A percentile compares a stretch with the other conserved stretches of the same genome.
These are phyloP conservation scores for Syncephalastrum contaminatum DNA, from an alignment of 371 early-diverging fungal species.

Conservation along the genomic window DNA sequence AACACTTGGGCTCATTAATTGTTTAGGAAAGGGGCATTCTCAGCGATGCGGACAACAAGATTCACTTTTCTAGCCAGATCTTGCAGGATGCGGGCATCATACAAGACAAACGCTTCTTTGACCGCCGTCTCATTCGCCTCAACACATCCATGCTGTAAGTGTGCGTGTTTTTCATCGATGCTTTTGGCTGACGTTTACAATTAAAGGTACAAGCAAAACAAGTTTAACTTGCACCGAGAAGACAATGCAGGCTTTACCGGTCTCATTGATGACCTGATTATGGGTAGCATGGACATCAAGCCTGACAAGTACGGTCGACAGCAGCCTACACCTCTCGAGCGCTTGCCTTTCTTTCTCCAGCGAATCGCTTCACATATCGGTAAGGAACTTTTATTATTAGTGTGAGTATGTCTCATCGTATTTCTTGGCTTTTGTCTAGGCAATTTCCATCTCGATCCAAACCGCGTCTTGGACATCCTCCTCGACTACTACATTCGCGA, in stretches of 20 bases:
- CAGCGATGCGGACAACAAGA: constrained; percentile 24
- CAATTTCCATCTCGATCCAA: constrained; percentile 54
- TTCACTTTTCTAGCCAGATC: constrained; percentile 37
- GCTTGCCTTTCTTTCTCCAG: constrained; percentile 35
- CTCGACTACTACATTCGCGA: constrained; percentile 79
- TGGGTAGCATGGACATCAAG: constrained; percentile 33
- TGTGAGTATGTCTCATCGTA: neutral
- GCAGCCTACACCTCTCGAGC: constrained; percentile 30
- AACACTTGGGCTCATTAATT: no score
- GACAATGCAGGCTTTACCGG: constrained; percentile 88
- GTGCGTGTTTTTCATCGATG: neutral
- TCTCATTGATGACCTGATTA: constrained; percentile 66
- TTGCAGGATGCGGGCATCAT: constrained; percentile 57
- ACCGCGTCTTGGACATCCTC: constrained; percentile 82
- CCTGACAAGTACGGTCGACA: constrained; percentile 26
- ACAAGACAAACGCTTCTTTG: constrained; percentile 42
- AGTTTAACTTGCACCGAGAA: constrained; percentile 88
- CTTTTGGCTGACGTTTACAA: neutral
- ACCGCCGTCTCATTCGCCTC: constrained; percentile 58
- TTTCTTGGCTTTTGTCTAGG: no score
- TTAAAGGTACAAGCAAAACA: constrained; percentile 80
- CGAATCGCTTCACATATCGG: constrained; percentile 57
- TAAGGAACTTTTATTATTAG: constrained; percentile 8
- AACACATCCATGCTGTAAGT: constrained; percentile 68
- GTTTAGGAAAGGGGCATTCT: constrained; percentile 17